phyloP scores from a whole-genome alignment of 179 eudicot genomes.

The Amaranthus tricolor region DNA sequence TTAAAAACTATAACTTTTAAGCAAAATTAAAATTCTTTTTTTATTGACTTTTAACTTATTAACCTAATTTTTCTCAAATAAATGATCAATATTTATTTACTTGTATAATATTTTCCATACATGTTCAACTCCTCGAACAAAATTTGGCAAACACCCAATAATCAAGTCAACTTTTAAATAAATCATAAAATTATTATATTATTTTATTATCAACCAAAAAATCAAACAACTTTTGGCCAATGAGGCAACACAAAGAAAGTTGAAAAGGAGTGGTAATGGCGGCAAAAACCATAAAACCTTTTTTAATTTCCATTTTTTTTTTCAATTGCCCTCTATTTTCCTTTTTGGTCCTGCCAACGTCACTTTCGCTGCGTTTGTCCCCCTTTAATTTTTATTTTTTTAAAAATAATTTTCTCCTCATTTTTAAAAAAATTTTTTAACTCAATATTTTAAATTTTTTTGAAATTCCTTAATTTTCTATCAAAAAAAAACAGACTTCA shows the following conservation, averaged over 20 bases:
- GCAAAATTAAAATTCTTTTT: no score
- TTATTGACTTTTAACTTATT: no score
- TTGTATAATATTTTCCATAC: no score
- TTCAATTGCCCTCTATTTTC: neutral
- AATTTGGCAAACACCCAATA: no score
- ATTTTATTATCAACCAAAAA: neutral
- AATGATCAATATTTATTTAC: no score
- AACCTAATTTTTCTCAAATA: no score
- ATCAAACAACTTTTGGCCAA: neutral
- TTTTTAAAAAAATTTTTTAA: neutral
- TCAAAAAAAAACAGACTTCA: neutral
- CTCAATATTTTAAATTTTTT: neutral
- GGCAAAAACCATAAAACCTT: conserved; percentile 5
- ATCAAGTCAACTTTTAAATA: no score
- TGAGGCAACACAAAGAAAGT: neutral
- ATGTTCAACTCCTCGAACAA: no score
- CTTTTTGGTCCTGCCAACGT: conserved; percentile 5
- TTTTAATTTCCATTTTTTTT: neutral
- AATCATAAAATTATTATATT: no score
- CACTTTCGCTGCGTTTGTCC: conserved; percentile 16
- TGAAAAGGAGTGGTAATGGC: conserved; percentile 9
- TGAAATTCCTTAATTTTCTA: neutral
- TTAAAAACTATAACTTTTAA: no score
- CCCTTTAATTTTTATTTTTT: neutral
- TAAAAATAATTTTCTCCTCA: neutral